Base-by-base conservation (phyloP, 2,329 filamentous ascomycete genomes). In the Pseudogymnoascus sp. region DNA sequence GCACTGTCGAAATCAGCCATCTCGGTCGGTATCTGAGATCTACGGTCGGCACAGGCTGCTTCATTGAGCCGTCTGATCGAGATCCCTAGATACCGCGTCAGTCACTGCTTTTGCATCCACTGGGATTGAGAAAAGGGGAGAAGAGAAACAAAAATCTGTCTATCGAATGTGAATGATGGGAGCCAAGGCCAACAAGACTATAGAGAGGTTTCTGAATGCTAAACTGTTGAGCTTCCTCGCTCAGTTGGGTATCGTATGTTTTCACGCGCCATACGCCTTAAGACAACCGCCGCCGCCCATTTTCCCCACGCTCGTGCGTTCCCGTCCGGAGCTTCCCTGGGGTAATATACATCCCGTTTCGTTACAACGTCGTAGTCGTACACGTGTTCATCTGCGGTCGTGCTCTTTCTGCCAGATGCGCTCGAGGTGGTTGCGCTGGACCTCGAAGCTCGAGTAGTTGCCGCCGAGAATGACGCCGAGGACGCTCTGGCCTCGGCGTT, bases 371-470 rank as follows among this genome's bases (percentile, higher is more conserved):
- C 33, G 59, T 60, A 42, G 33, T 60, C 35, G 59, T 60, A 38
- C 38, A 40, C 33, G 3, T 4, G 11, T 60, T 60, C 21, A 60
- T 25, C 59, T 60, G 14, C 59, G 59, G 59, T 60, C 59, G 33
- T 60, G 59, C 35, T 42, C 38, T 42, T 38, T 60, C 59, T 60
- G 59, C 59, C 59, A 60, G 35, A 60, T 42, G 14, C 59, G 33
- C 38, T 60, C 66, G 42, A 74, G 70, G 64, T 73, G 87, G 11
- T 82, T 77, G 61, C 92, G 84, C 73, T 95, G 90, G 44, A 79
- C 74, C 18, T 82, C 77, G 71, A 95, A 95, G 1, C 84, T 84
- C 5, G 82, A 81, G 74, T 96, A 97, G 70, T 96, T 88, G 62
- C 90, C 92, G 10, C 82, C 87, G 62, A 95, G 78, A 40, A 96